Evolutionary conservation across 257 asterid species (phyloP).

Genomic region (Penstemon davidsonii): DNA sequence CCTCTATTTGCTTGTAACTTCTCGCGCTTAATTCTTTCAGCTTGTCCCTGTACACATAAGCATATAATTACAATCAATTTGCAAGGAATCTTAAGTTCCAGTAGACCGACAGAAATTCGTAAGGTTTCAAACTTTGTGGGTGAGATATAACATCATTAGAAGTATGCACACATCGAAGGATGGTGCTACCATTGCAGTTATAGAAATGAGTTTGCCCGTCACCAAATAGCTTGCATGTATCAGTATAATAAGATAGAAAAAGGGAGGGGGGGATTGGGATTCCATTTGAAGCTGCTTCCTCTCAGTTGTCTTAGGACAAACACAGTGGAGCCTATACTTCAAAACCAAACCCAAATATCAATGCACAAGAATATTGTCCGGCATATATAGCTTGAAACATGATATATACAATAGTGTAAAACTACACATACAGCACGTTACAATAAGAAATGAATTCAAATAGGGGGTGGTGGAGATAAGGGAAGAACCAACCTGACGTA

Average conservation of each 20-base stretch:
- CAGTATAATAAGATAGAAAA: no score
- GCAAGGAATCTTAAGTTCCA: slow-evolving; percentile 2
- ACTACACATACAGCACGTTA: neutral
- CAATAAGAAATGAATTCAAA: neutral
- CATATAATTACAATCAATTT: slow-evolving; percentile 16
- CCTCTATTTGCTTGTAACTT: slow-evolving; percentile 76
- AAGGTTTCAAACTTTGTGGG: neutral
- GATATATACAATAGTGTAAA: neutral
- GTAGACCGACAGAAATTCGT: slow-evolving; percentile 5
- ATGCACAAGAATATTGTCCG: neutral
- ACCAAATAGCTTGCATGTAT: no score
- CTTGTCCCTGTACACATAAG: slow-evolving; percentile 61
- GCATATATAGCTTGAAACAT: neutral
- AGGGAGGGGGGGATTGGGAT: no score
- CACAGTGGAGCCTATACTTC: slow-evolving; percentile 4
- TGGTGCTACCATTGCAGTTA: neutral
- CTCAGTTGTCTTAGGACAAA: no score
- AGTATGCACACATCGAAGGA: neutral
- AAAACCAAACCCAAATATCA: neutral
- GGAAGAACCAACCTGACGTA: slow-evolving; percentile 70
- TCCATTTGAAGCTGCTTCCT: no score
- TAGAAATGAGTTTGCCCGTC: no score
- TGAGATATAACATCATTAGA: neutral
- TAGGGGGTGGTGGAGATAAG: neutral
- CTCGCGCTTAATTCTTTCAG: slow-evolving; percentile 86